These are phyloP conservation scores for Asterochloris sp. DNA, from an alignment of 139 green algal genomes.

Conservation along the genomic window DNA sequence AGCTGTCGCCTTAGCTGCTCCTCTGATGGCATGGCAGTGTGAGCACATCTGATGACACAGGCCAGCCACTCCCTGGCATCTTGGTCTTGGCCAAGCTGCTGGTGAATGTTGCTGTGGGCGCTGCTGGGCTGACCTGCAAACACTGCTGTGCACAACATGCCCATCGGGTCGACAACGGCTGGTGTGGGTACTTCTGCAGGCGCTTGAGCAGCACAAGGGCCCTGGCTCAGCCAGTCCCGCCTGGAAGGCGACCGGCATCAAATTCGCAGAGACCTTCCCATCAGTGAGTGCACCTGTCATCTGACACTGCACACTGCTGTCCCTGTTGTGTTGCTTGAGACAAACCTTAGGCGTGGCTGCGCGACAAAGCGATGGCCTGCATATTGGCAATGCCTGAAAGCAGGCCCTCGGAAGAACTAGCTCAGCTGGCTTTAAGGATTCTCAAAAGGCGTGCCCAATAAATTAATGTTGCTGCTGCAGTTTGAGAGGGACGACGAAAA, in stretches of 20 bases:
- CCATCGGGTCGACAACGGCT: too few relatives aligned
- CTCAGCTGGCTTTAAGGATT: not conserved
- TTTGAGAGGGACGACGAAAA: conserved; percentile 17
- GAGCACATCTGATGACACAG: not conserved
- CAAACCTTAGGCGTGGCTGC: not conserved
- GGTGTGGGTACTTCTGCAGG: not conserved
- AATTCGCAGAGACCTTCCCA: conserved; percentile 1
- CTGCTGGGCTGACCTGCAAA: too few relatives aligned
- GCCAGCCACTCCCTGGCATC: not conserved
- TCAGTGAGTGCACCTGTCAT: not conserved
- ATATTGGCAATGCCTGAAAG: not conserved
- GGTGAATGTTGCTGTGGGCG: not conserved
- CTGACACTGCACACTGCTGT: not conserved
- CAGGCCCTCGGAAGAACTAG: not conserved
- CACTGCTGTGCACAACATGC: too few relatives aligned
- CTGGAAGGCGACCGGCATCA: conserved; percentile 7
- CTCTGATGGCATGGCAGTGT: not conserved
- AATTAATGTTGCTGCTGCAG: not conserved
- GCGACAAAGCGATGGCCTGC: not conserved
- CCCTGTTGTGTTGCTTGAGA: not conserved
- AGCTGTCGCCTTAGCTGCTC: not conserved
- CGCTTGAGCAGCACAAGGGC: too few relatives aligned
- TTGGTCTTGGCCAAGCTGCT: too few relatives aligned
- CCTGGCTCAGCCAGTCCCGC: too few relatives aligned
- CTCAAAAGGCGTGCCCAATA: not conserved